Conservation (phyloP, 495 filamentous ascomycete species). For the Penicillium turbatum region DNA sequence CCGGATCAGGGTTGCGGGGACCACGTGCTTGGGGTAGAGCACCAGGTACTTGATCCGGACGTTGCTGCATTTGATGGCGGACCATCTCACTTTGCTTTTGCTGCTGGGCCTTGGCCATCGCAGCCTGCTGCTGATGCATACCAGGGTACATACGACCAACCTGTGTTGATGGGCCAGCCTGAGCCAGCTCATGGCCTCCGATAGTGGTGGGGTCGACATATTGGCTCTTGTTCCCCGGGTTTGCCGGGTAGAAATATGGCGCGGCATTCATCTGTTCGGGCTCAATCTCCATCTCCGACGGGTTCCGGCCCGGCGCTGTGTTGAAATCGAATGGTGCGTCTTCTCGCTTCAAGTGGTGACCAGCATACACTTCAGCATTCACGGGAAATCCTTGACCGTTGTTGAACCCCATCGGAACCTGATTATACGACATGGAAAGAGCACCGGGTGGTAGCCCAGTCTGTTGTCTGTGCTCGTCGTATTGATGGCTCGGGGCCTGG, state of each 20-base stretch:
- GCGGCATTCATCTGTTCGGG: constrained; percentile 60
- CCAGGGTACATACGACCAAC: constrained; percentile 78
- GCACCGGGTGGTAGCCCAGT: constrained; percentile 81
- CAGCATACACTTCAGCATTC: constrained; percentile 44
- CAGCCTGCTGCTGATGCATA: constrained; percentile 87
- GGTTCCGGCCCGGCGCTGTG: constrained; percentile 45
- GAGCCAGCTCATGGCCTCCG: constrained; percentile 50
- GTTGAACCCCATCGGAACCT: constrained; percentile 50
- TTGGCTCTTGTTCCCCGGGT: constrained; percentile 38
- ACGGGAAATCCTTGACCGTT: constrained; percentile 45
- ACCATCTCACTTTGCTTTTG: constrained; percentile 62
- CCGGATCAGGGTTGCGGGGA: constrained; percentile 55
- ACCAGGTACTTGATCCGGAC: constrained; percentile 28
- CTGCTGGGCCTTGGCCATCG: constrained; percentile 70
- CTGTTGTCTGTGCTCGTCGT: constrained; percentile 87
- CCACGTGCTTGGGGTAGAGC: constrained; percentile 36
- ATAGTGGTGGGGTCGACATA: constrained; percentile 70
- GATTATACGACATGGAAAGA: constrained; percentile 63
- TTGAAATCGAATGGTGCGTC: constrained; percentile 52
- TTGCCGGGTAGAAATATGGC: constrained; percentile 43
- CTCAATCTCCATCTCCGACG: constrained; percentile 53
- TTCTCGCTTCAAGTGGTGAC: constrained; percentile 48
- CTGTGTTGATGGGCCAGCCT: constrained; percentile 46
- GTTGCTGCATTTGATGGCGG: constrained; percentile 51
- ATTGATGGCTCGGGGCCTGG: constrained; percentile 83